Base-by-base conservation (phyloP, 306 rosid genomes). In the Begonia masoniana region DNA sequence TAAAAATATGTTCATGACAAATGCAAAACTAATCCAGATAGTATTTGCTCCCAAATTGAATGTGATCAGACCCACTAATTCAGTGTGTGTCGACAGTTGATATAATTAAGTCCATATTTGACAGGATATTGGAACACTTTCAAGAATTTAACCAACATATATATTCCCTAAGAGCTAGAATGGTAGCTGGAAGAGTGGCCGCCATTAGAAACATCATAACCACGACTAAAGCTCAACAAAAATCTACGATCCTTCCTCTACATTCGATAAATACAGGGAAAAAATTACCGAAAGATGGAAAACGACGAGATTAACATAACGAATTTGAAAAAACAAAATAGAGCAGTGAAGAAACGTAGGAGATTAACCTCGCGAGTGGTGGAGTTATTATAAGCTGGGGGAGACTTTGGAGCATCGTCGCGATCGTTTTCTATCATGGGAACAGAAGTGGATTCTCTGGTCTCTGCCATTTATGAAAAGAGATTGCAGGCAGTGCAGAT, bases 321-420 rank as follows among this genome's bases (percentile, higher is more conserved):
- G 3, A 9, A 47, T 49, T 43, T 45, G 15, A 14, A 2, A 12
- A 11, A 4, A 39, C 13, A 4, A 21, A 43, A 46, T 43, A 13
- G 54, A 43, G 35, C 39, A 31, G 5, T 3, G 39, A 31, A 7
- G 43, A 51, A 58, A 52, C 57, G 12, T 47, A 59, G 47, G 46
- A n/a, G 49, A 45, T 58, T 4, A 6, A 87, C 97, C 97, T 78
- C 76, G 64, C 93, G 95, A 62, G 97, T 88, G 57, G 93, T 77
- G 19, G 88, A 84, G 61, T 78, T 82, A 42, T 95, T 88, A 35
- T 88, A 88, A 48, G 50, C 21, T 2, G 95, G 97, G 1, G 88
- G 88, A 63, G 88, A 75, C 73, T 78, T 88, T 48, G 81, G 80
- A 19, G 74, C 78, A 67, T 84, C 95, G 63, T 88, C 91, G 56